Evolutionary conservation across 2,329 filamentous ascomycete genomes (phyloP).

Genomic region (Trichoderma atrobrunneum): DNA sequence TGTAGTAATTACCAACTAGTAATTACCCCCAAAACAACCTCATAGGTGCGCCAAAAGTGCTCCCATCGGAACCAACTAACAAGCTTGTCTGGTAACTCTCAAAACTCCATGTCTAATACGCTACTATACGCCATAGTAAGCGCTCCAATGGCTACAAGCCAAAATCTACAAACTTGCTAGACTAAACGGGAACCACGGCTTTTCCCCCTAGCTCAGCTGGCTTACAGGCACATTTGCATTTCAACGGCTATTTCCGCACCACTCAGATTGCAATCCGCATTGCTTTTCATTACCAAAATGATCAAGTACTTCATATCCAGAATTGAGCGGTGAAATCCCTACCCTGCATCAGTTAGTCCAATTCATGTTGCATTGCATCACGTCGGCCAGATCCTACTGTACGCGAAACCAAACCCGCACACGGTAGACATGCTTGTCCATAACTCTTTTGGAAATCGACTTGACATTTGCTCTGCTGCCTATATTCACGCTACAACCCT

Average conservation of each 20-base stretch:
- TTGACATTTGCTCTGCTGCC: slow-evolving; percentile 33
- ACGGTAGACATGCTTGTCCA: background rate
- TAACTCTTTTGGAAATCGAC: slow-evolving; percentile 20
- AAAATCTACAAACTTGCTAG: background rate
- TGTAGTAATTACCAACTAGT: background rate
- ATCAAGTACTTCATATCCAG: background rate
- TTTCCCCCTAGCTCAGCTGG: background rate
- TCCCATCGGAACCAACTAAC: background rate
- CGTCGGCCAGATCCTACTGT: background rate
- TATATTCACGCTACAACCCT: slow-evolving; percentile 29
- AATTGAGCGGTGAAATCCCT: background rate
- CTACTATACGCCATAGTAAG: background rate
- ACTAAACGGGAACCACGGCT: background rate
- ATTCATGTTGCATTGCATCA: background rate
- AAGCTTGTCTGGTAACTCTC: background rate
- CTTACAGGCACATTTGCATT: background rate
- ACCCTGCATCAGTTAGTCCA: background rate
- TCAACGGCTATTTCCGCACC: background rate
- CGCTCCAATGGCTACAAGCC: slow-evolving; percentile 6
- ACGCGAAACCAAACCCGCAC: background rate
- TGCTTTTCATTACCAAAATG: background rate
- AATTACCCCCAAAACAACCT: background rate
- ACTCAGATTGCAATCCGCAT: background rate
- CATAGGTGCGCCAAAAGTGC: background rate
- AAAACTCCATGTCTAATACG: background rate